Conservation (phyloP, 148 eudicot genomes). For the Chenopodium berlandieri region DNA sequence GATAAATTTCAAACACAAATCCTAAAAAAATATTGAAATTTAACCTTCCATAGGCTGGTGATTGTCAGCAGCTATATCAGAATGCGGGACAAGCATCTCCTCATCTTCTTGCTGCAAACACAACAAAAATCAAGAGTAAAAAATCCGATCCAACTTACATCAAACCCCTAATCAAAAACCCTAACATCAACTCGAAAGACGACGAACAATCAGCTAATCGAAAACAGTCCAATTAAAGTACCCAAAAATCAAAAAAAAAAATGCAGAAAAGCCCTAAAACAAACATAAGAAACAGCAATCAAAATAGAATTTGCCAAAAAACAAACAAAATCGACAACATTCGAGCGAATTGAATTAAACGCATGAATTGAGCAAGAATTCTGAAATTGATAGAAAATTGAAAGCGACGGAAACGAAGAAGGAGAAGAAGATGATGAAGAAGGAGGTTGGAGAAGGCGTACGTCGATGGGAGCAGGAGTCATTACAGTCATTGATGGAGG, state of each 20-base stretch:
- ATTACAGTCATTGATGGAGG: slow-evolving; percentile 50
- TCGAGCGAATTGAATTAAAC: not conserved
- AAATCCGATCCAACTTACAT: slow-evolving; percentile 30
- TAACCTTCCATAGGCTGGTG: slow-evolving; percentile 93
- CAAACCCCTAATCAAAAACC: slow-evolving; percentile 18
- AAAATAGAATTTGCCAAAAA: slow-evolving; percentile 17
- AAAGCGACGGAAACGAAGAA: not conserved
- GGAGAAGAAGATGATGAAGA: not conserved
- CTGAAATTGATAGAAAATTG: not conserved
- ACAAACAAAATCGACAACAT: not conserved
- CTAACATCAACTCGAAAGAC: slow-evolving; percentile 2
- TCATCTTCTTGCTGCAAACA: slow-evolving; percentile 68
- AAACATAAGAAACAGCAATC: not conserved
- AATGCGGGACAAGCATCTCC: slow-evolving; percentile 84
- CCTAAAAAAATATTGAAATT: not conserved
- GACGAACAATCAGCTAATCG: slow-evolving; percentile 7
- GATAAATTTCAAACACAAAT: not conserved
- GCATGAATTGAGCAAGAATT: slow-evolving; percentile 13
- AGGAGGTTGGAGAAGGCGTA: slow-evolving; percentile 15
- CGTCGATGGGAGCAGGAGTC: slow-evolving; percentile 65
- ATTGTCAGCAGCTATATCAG: slow-evolving; percentile 49
- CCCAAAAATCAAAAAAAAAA: not conserved
- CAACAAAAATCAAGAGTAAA: slow-evolving; percentile 12
- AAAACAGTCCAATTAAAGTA: slow-evolving; percentile 18
- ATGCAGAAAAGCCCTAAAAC: slow-evolving; percentile 9